Base-by-base conservation (phyloP, 305 asterid genomes). In the Fraxinus nigra region DNA sequence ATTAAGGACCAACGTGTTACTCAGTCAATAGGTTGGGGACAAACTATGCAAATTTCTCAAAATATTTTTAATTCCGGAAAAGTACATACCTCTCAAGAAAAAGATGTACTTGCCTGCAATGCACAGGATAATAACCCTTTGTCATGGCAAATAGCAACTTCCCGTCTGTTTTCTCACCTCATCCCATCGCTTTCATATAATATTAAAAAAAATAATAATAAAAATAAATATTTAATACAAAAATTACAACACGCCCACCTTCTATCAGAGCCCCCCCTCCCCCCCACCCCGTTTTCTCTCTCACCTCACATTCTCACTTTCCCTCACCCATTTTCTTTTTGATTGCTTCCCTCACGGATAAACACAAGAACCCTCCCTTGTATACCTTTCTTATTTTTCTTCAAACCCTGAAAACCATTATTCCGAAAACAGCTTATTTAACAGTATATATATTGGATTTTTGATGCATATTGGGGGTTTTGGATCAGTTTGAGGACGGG, bases 261-360 rank as follows among this genome's bases (percentile, higher is more conserved):
- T 86, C 87, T 90, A 85, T 84, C 90, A 82, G 80, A 65, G 82
- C 77, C 28, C 54, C 18, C 74, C 43, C 81, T 28, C 85, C 63
- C 69, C 76, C 81, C 13, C 7, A 38, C 46, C 46, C 46, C 11
- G 46, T 38, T 11, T 73, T 82, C 87, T 89, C 87, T 89, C 86
- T 83, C 89, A 83, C 84, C 85, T 84, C 89, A 81, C 77, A 77
- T 70, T 79, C 85, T 72, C 80, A 67, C 70, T 73, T 79, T 63
- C 82, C 80, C 84, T 51, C 32, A 79, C 81, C 77, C 82, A 40
- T 84, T 65, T 78, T 80, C 79, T 81, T 84, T 80, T 82, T 78
- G 75, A 83, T 75, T 70, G 67, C 80, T 32, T 26, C 79, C 24
- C 3, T 61, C 54, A 37, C 82, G 46, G 67, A 43, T 13, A 72